phyloP scores from a whole-genome alignment of 176 grass and related monocot species.

The Phragmites australis region DNA sequence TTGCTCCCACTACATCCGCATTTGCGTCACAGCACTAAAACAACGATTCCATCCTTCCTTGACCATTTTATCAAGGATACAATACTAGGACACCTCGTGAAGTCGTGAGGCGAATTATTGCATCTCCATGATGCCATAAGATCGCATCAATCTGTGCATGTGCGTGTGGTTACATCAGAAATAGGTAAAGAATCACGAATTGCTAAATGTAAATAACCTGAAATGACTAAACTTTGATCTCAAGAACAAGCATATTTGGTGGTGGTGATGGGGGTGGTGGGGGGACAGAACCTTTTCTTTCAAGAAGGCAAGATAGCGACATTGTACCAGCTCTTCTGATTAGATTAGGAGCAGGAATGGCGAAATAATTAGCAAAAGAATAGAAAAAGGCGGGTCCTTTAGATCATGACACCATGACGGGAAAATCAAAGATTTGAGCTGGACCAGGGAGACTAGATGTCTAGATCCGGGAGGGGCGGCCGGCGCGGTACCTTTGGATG shows the following conservation, averaged over 20 bases:
- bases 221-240: neutral
- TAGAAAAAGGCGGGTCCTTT: neutral
- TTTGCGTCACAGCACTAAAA: neutral
- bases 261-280: no score
- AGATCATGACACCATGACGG: neutral
- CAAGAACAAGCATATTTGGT: neutral
- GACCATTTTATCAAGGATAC: slow-evolving; percentile 28
- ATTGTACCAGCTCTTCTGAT: neutral
- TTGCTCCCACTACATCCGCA: neutral
- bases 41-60: neutral
- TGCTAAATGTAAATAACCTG: neutral
- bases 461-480: no score
- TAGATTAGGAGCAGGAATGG: neutral
- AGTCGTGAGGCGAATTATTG: neutral
- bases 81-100: neutral
- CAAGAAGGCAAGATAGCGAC: neutral
- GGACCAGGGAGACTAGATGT: slow-evolving; percentile 15
- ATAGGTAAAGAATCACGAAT: neutral
- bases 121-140: slow-evolving; percentile 32
- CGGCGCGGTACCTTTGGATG: slow-evolving; percentile 65
- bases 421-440: neutral
- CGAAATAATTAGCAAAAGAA: neutral
- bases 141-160: slow-evolving; percentile 2
- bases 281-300: neutral
- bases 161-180: neutral